Conservation (phyloP, 1,284 basidiomycete species). For the Calocybe gambosa region DNA sequence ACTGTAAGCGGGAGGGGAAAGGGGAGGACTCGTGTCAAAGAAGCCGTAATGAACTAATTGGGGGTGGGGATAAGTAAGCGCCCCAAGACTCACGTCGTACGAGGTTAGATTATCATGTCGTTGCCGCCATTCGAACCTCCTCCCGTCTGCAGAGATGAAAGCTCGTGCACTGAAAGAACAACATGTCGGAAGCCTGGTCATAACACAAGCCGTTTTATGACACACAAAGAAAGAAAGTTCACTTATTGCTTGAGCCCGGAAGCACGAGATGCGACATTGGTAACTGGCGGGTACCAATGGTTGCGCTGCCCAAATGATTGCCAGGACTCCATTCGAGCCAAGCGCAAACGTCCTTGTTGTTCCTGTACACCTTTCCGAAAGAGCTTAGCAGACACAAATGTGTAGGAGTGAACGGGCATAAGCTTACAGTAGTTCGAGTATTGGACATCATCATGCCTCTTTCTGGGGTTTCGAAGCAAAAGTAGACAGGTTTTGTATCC, state of each 20-base stretch:
- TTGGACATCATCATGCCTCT: constrained; percentile 31
- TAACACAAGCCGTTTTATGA: constrained; percentile 9
- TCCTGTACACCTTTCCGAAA: constrained; percentile 37
- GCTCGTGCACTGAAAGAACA: constrained; percentile 43
- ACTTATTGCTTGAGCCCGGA: constrained; percentile 46
- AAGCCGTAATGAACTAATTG: constrained; percentile 7
- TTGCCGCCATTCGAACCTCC: constrained; percentile 58
- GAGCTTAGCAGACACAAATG: constrained; percentile 1
- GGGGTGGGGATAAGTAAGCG: constrained; percentile 3
- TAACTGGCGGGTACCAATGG: constrained; percentile 45
- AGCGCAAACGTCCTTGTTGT: constrained; percentile 50
- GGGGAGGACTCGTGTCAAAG: neutral
- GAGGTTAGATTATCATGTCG: constrained; percentile 36
- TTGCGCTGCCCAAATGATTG: constrained; percentile 50
- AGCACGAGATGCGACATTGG: constrained; percentile 60
- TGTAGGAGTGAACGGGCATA: constrained; percentile 4
- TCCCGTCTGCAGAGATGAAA: constrained; percentile 49
- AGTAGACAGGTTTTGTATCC: constrained; percentile 52
- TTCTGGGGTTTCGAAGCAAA: constrained; percentile 57
- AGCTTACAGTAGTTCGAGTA: constrained; percentile 44
- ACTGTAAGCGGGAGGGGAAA: constrained; percentile 24
- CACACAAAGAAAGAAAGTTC: constrained; percentile 18
- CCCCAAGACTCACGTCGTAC: constrained; percentile 44
- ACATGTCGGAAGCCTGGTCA: constrained; percentile 12
- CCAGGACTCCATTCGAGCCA: constrained; percentile 57